A percentile compares a stretch with the other conserved stretches of the same genome.
Conservation (phyloP, 2,329 filamentous ascomycete species). For the Colletotrichum chrysophilum region DNA sequence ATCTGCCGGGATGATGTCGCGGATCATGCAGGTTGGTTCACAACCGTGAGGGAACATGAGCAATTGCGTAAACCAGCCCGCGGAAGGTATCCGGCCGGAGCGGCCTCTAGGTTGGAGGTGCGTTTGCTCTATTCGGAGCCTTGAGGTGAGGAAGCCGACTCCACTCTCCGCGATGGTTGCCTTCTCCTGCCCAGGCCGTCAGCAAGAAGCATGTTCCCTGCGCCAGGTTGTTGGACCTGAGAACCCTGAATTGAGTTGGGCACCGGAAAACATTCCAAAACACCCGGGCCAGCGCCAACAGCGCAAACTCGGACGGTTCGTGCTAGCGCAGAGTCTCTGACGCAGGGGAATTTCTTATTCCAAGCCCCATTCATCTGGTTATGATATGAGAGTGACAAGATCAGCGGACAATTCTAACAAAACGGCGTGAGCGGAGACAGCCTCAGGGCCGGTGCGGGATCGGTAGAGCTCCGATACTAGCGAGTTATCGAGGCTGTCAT, state of each 20-base stretch:
- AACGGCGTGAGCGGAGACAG: neutral
- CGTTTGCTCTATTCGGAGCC: neutral
- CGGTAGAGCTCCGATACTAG: slow-evolving; percentile 1
- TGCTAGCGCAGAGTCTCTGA: neutral
- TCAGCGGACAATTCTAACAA: neutral
- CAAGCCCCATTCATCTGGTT: neutral
- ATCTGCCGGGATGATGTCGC: neutral
- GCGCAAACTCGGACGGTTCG: neutral
- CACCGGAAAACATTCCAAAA: neutral
- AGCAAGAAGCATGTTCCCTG: slow-evolving; percentile 9
- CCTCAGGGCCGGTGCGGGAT: neutral
- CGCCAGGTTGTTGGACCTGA: slow-evolving; percentile 8
- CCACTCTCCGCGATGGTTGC: slow-evolving; percentile 14
- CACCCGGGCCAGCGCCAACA: neutral
- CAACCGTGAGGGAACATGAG: neutral
- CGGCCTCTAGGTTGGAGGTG: neutral
- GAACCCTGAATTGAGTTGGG: neutral
- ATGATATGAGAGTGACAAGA: neutral
- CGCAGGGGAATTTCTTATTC: neutral
- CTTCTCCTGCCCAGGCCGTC: neutral
- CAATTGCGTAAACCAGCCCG: neutral
- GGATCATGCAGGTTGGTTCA: slow-evolving; percentile 2
- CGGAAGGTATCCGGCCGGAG: neutral
- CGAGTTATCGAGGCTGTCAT: neutral
- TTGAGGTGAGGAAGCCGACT: neutral